Evolutionary conservation across 768 basidiomycete species (phyloP).

Genomic region (Russula sp.): DNA sequence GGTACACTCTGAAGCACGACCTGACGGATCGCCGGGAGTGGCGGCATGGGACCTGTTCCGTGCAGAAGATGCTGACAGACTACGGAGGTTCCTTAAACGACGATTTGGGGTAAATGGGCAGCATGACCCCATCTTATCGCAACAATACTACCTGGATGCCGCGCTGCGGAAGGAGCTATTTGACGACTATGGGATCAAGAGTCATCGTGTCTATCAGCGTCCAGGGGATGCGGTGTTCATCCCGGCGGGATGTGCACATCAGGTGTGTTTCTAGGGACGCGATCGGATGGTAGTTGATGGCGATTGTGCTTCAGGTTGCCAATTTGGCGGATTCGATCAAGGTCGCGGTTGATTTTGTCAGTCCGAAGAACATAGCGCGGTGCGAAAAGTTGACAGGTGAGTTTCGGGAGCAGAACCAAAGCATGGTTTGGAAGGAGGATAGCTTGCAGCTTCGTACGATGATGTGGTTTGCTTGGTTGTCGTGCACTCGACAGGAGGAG

Average conservation of each 20-base stretch:
- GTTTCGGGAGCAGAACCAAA: constrained; percentile 86
- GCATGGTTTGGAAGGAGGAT: constrained; percentile 90
- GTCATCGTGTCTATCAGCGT: constrained; percentile 82
- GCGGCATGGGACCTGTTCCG: constrained; percentile 93
- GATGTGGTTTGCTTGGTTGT: constrained; percentile 93
- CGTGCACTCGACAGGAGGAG: constrained; percentile 52
- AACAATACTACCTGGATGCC: constrained; percentile 80
- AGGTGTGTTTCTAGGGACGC: constrained; percentile 47
- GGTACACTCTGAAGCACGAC: constrained; percentile 60
- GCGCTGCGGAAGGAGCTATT: constrained; percentile 63
- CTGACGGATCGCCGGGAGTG: constrained; percentile 64
- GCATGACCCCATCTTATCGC: constrained; percentile 88
- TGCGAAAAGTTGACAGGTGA: constrained; percentile 85
- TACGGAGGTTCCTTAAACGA: constrained; percentile 70
- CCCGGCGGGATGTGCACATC: constrained; percentile 90
- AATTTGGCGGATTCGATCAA: constrained; percentile 96
- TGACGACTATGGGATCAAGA: constrained; percentile 65
- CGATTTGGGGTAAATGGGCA: constrained; percentile 55
- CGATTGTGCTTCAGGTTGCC: constrained; percentile 56
- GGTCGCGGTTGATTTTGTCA: constrained; percentile 92
- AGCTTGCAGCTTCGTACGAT: constrained; percentile 86
- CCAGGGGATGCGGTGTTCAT: constrained; percentile 95
- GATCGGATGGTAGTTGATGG: constrained; percentile 7
- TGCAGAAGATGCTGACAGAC: constrained; percentile 72
- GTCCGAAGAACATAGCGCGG: constrained; percentile 84